Conservation (phyloP, 2,329 filamentous ascomycete genomes). For the Neofusicoccum ribis region DNA sequence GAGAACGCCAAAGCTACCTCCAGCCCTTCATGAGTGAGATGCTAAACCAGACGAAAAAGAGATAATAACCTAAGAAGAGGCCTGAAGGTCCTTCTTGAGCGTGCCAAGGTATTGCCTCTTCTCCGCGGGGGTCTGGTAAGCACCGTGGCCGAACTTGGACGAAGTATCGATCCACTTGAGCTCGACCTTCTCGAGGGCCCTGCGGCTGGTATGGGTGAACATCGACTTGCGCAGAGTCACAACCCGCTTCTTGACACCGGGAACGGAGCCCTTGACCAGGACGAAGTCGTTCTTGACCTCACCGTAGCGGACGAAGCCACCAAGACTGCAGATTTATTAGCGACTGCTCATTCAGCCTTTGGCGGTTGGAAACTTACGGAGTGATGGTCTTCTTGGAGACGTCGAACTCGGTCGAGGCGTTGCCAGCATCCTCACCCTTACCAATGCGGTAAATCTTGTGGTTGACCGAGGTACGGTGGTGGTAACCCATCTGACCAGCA, state of each 20-base stretch:
- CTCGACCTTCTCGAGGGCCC: conserved; percentile 97
- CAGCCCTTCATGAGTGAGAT: conserved; percentile 35
- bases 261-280: conserved; percentile 95
- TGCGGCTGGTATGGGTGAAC: conserved; percentile 94
- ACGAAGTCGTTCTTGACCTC: conserved; percentile 99
- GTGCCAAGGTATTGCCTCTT: conserved; percentile 97
- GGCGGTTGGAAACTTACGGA: conserved; percentile 69
- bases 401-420: conserved; percentile 92
- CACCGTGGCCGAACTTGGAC: conserved; percentile 99
- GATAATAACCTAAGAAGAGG: conserved; percentile 48
- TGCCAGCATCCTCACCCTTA: conserved; percentile 86
- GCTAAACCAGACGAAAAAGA: conserved; percentile 19
- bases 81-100: conserved; percentile 91
- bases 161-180: conserved; percentile 99
- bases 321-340: conserved; percentile 67
- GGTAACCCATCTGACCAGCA: conserved; percentile 99
- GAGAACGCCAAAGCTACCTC: conserved; percentile 39
- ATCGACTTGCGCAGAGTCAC: conserved; percentile 99
- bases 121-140: conserved; percentile 97
- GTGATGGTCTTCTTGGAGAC: conserved; percentile 99
- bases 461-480: conserved; percentile 99
- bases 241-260: conserved; percentile 99
- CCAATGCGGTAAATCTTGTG: conserved; percentile 99
- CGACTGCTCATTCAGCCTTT: not conserved
- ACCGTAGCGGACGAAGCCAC: conserved; percentile 99